phyloP scores from a whole-genome alignment of 768 basidiomycete species.

The Pisolithus tinctorius region DNA sequence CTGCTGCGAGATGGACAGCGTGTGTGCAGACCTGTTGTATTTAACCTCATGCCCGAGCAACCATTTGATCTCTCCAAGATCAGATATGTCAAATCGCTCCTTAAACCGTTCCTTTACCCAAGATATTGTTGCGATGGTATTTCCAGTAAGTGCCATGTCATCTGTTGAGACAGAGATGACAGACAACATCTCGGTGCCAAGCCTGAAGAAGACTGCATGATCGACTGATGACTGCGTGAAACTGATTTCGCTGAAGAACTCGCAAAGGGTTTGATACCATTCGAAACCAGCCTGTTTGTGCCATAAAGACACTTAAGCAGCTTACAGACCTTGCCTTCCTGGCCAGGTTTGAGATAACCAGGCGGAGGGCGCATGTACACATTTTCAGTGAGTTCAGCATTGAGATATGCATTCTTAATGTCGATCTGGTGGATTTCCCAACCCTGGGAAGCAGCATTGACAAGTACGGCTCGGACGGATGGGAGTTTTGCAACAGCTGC shows the following conservation, averaged over 20 bases:
- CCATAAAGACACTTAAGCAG: slow-evolving; percentile 26
- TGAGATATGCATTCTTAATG: slow-evolving; percentile 10
- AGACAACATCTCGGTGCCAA: not conserved
- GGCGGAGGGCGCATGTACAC: slow-evolving; percentile 20
- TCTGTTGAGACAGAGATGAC: slow-evolving; percentile 1
- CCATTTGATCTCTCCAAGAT: slow-evolving; percentile 14
- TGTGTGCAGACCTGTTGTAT: slow-evolving; percentile 8
- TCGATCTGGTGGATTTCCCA: slow-evolving; percentile 14
- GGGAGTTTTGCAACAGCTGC: slow-evolving; percentile 19
- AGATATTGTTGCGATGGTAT: not conserved
- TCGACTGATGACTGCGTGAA: slow-evolving; percentile 1
- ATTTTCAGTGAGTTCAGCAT: slow-evolving; percentile 9
- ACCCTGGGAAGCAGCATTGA: not conserved
- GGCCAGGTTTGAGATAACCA: slow-evolving; percentile 10
- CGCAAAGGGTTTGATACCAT: slow-evolving; percentile 13
- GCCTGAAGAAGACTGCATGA: slow-evolving; percentile 5
- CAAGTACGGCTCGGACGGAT: slow-evolving; percentile 1
- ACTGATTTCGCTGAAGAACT: not conserved
- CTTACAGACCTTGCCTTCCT: slow-evolving; percentile 11
- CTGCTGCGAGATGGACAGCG: slow-evolving; percentile 23
- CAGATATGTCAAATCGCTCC: slow-evolving; percentile 23
- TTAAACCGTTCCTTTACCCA: slow-evolving; percentile 13
- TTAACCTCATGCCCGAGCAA: slow-evolving; percentile 29
- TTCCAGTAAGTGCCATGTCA: slow-evolving; percentile 1
- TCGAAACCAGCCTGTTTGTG: slow-evolving; percentile 16